Evolutionary conservation across 345 rosid genomes (phyloP).

Genomic region (rapeseed (Brassica napus)): DNA sequence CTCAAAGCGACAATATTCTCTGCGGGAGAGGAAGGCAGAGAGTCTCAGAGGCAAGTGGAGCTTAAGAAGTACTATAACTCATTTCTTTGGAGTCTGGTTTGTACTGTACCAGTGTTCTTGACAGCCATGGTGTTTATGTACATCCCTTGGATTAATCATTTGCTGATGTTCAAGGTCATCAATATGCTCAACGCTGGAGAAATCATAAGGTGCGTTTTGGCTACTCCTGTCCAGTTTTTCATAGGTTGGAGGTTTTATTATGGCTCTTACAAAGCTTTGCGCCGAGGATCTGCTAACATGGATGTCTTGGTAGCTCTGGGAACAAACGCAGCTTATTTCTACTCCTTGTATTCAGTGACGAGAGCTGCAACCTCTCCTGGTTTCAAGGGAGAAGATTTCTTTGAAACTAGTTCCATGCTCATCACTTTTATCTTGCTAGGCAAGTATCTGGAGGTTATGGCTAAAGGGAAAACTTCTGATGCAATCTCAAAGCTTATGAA

Average conservation of each 20-base stretch:
- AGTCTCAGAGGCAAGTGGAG: slow-evolving; percentile 55
- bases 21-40: slow-evolving; percentile 60
- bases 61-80: slow-evolving; percentile 60
- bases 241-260: slow-evolving; percentile 78
- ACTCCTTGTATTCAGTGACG: slow-evolving; percentile 71
- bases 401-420: slow-evolving; percentile 96
- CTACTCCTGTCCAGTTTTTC: slow-evolving; percentile 88
- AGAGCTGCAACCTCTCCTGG: slow-evolving; percentile 67
- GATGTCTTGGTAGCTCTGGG: slow-evolving; percentile 89
- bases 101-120: slow-evolving; percentile 77
- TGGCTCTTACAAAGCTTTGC: slow-evolving; percentile 79
- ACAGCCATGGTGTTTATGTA: slow-evolving; percentile 88
- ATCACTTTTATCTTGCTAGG: slow-evolving; percentile 88
- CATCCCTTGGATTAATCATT: slow-evolving; percentile 62
- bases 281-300: slow-evolving; percentile 87
- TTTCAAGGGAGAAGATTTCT: slow-evolving; percentile 78
- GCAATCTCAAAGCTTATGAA: slow-evolving; percentile 96
- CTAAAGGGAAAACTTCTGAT: slow-evolving; percentile 86
- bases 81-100: slow-evolving; percentile 84
- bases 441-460: slow-evolving; percentile 84
- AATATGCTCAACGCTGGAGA: slow-evolving; percentile 78
- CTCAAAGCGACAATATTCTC: slow-evolving; percentile 67
- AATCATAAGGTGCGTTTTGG: slow-evolving; percentile 61
- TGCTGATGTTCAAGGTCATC: slow-evolving; percentile 62
- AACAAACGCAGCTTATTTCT: slow-evolving; percentile 91